phyloP scores from a whole-genome alignment of 495 filamentous ascomycete species.

The Podospora pseudoanserina region DNA sequence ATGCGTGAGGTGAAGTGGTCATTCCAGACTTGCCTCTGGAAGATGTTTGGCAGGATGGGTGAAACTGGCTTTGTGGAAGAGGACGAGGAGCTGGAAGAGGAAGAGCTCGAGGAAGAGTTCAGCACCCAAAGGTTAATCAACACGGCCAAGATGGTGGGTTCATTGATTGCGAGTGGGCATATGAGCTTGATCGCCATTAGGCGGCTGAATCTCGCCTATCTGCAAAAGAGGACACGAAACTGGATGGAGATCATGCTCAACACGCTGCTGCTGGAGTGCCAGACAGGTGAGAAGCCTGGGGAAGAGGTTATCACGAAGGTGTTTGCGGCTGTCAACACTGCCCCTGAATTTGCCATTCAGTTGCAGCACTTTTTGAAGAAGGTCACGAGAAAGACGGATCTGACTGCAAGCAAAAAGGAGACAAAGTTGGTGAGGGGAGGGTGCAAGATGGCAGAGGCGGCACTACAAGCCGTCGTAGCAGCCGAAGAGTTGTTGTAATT shows the following conservation, averaged over 20 bases:
- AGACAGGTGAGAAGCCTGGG: conserved; percentile 28
- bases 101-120: conserved; percentile 47
- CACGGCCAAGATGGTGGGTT: conserved; percentile 79
- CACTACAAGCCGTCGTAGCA: conserved; percentile 50
- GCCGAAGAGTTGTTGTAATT: not conserved
- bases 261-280: conserved; percentile 61
- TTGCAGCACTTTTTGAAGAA: conserved; percentile 76
- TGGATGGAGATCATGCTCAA: conserved; percentile 80
- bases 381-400: conserved; percentile 68
- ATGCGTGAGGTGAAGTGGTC: conserved; percentile 70
- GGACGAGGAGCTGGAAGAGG: conserved; percentile 44
- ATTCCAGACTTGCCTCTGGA: conserved; percentile 84
- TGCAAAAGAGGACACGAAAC: conserved; percentile 69
- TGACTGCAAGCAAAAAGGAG: conserved; percentile 58
- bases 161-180: conserved; percentile 62
- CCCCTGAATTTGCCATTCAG: conserved; percentile 62
- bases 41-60: conserved; percentile 80
- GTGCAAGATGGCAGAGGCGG: conserved; percentile 60
- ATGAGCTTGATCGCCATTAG: conserved; percentile 65
- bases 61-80: conserved; percentile 62
- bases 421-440: conserved; percentile 65
- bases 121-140: conserved; percentile 74
- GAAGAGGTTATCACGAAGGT: conserved; percentile 55
- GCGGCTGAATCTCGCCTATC: conserved; percentile 70
- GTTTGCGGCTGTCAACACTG: conserved; percentile 58